These are phyloP conservation scores for Ceratonia siliqua DNA, from an alignment of 306 rosid genomes.

Conservation along the genomic window DNA sequence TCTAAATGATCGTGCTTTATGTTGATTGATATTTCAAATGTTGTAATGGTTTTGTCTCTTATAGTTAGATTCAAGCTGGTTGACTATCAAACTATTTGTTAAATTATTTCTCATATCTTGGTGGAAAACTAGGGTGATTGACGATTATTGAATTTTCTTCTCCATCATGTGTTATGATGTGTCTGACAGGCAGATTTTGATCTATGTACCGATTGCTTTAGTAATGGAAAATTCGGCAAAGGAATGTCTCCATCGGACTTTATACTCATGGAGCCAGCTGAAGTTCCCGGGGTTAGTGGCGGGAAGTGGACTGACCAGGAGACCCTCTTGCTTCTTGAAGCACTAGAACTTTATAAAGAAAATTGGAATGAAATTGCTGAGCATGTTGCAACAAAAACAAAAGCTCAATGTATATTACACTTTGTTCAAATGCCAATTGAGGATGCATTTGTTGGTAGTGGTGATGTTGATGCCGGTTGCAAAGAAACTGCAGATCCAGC, in stretches of 20 bases:
- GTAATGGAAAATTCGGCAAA: conserved; percentile 69
- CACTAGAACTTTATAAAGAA: conserved; percentile 77
- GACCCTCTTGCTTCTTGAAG: conserved; percentile 86
- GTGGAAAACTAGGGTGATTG: background rate
- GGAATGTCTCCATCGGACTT: conserved; percentile 75
- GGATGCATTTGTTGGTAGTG: conserved; percentile 62
- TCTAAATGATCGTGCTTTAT: background rate
- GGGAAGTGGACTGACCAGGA: conserved; percentile 93
- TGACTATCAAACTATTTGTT: background rate
- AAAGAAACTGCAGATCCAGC: conserved; percentile 54
- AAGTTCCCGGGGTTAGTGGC: conserved; percentile 65
- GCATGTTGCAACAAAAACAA: conserved; percentile 85
- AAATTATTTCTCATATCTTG: conserved; percentile 9
- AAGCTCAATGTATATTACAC: conserved; percentile 81
- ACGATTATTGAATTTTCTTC: conserved; percentile 25
- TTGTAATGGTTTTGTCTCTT: background rate
- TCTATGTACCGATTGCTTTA: conserved; percentile 75
- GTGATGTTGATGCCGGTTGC: conserved; percentile 44
- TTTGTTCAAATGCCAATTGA: conserved; percentile 87
- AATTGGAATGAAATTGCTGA: conserved; percentile 88
- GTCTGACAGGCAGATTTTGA: conserved; percentile 81
- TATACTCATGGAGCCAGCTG: conserved; percentile 83
- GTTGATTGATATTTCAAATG: conserved; percentile 14
- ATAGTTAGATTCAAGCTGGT: conserved; percentile 1
- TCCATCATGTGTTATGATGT: conserved; percentile 14